Evolutionary conservation across 768 basidiomycete genomes (phyloP), one percentile per base, ranked within the genome.

Genomic region (Crepidotus variabilis): DNA sequence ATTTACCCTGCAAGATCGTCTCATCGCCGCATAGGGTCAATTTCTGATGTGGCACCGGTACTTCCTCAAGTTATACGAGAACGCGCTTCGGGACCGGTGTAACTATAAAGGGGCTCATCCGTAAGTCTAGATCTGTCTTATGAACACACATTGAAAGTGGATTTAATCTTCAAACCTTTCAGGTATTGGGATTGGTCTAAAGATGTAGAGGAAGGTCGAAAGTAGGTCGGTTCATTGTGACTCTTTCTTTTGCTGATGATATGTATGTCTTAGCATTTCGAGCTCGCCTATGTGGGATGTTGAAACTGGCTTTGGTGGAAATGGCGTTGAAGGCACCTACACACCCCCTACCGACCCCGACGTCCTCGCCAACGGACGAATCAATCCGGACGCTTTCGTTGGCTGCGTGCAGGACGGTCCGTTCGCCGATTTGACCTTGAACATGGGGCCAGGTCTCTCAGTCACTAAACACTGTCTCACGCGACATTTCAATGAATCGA

Each of bases 161-260:
- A 48, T 55, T n/a, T 9, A 16, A 20, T 9, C 51, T 28, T 33
- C 24, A 4, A 7, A 5, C 28, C 28, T 20, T 7, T 9, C 28
- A 76, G 75, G 6, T 76, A 74, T 47, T 78, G 75, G 75, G 69
- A 76, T 50, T 76, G 74, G 74, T 71, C 70, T 2, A 62, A 60
- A 28, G 75, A 77, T 52, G 63, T 67, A 1, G 70, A 72, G 47
- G 59, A 49, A 22, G 60, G 52, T 10, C 32, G 54, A 16, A 57
- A 59, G 68, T 70, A 56, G 52, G 63, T 61, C 20, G 4, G 6
- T 9, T 5, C 3, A 28, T 3, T 28, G 8, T 28, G 4, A 28
- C 22, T 1, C n/a, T 51, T 47, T 49, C 39, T 34, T 36, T 23
- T 8, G 14, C 52, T 48, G 34, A 20, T n/a, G 55, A 61, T 23